phyloP scores from a whole-genome alignment of 306 rosid species.

The Acmispon strigosus region DNA sequence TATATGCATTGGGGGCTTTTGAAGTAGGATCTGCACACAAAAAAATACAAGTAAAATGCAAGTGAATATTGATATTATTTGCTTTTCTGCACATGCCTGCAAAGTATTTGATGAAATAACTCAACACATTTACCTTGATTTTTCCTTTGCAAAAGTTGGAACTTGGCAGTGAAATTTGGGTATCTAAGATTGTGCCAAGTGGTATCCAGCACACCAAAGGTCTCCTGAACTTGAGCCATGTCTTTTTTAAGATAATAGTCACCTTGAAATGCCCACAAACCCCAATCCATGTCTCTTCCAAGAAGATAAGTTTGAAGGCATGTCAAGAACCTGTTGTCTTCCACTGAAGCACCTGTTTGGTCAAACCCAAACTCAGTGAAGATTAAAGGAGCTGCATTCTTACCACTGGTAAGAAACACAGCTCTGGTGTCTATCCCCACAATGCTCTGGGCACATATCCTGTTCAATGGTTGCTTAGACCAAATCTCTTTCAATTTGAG shows the following conservation, averaged over 20 bases:
- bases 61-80: neutral
- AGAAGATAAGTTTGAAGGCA: conserved; percentile 52
- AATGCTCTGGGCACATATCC: conserved; percentile 29
- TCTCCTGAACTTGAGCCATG: conserved; percentile 19
- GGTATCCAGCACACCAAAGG: conserved; percentile 41
- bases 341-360: conserved; percentile 1
- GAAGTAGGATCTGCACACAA: conserved; percentile 49
- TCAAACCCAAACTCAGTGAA: conserved; percentile 52
- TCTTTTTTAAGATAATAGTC: conserved; percentile 35
- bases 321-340: conserved; percentile 42
- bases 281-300: conserved; percentile 55
- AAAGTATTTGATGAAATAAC: neutral
- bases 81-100: neutral
- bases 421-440: conserved; percentile 25
- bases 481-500: conserved; percentile 33
- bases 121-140: conserved; percentile 27
- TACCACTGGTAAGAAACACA: conserved; percentile 32
- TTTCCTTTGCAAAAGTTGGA: conserved; percentile 35
- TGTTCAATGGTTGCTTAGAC: conserved; percentile 39
- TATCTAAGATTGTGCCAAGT: conserved; percentile 30
- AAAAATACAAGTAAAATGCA: neutral
- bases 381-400: conserved; percentile 35
- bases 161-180: conserved; percentile 27
- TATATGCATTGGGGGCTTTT: neutral
- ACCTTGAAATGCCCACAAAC: conserved; percentile 52